Conservation (phyloP, 257 asterid genomes). For the Thymus mandschuricus region DNA sequence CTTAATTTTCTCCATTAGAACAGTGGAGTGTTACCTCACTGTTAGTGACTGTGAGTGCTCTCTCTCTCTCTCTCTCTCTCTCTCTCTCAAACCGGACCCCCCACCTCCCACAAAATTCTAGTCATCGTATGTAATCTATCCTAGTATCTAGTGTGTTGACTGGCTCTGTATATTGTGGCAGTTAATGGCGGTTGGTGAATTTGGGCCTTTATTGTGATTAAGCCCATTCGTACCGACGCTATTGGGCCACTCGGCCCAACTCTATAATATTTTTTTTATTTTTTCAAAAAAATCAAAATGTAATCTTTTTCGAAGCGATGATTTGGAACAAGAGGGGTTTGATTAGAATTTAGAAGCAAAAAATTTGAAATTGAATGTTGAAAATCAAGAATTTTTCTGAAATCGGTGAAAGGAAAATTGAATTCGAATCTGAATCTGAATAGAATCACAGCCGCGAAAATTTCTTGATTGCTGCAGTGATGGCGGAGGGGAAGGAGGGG, state of each 20-base stretch:
- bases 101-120: constrained; percentile 1
- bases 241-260: constrained; percentile 36
- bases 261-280: neutral
- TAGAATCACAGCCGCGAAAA: neutral
- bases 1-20: constrained; percentile 13
- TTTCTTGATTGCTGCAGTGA: constrained; percentile 28
- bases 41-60: constrained; percentile 22
- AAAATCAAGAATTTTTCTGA: neutral
- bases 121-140: constrained; percentile 26
- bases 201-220: neutral
- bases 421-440: too few species aligned
- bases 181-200: constrained; percentile 43
- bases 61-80: neutral
- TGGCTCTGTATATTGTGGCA: constrained; percentile 43
- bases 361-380: neutral
- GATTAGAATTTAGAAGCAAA: too few species aligned
- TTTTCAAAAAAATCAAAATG: too few species aligned
- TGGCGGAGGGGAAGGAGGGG: constrained; percentile 43
- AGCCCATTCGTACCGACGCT: neutral
- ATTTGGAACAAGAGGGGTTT: too few species aligned
- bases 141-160: constrained; percentile 46
- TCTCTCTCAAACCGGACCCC: constrained; percentile 27
- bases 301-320: too few species aligned
- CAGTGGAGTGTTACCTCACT: constrained; percentile 15
- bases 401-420: too few species aligned